phyloP scores from a whole-genome alignment of 208 protist species.

The Dictyostelium gargantuum region DNA sequence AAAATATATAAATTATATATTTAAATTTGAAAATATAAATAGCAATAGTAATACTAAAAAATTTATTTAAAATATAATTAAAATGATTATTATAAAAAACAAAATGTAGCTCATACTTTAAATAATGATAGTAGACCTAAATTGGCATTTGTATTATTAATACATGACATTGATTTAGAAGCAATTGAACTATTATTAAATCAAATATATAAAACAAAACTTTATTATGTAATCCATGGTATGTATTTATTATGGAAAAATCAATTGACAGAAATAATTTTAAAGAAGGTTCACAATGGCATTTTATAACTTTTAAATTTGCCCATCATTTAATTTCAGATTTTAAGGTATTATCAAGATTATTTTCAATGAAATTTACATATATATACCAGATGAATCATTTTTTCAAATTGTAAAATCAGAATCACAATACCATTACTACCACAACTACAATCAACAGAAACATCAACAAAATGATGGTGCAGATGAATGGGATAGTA shows the following conservation, averaged over 20 bases:
- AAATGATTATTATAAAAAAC: no score
- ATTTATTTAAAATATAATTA: no score
- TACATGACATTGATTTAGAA: not conserved
- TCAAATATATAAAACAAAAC: not conserved
- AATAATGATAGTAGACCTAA: no score
- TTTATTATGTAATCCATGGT: slow-evolving; percentile 43
- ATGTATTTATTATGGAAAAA: not conserved
- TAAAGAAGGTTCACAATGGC: slow-evolving; percentile 33
- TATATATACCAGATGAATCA: slow-evolving; percentile 13
- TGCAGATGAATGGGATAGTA: not conserved
- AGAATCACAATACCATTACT: no score
- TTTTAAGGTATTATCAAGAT: not conserved
- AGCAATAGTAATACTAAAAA: no score
- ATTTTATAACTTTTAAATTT: slow-evolving; percentile 6
- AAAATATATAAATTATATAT: not conserved
- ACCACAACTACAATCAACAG: no score
- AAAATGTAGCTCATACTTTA: no score
- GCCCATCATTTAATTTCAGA: not conserved
- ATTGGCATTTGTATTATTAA: slow-evolving; percentile 3
- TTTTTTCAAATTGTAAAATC: not conserved
- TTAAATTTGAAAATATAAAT: no score
- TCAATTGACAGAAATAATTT: not conserved
- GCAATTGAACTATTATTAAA: not conserved
- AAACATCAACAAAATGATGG: not conserved
- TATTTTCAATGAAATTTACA: slow-evolving; percentile 6